These are phyloP conservation scores for Cephaloascus albidus DNA, from an alignment of 805 yeast genomes.

Conservation along the genomic window DNA sequence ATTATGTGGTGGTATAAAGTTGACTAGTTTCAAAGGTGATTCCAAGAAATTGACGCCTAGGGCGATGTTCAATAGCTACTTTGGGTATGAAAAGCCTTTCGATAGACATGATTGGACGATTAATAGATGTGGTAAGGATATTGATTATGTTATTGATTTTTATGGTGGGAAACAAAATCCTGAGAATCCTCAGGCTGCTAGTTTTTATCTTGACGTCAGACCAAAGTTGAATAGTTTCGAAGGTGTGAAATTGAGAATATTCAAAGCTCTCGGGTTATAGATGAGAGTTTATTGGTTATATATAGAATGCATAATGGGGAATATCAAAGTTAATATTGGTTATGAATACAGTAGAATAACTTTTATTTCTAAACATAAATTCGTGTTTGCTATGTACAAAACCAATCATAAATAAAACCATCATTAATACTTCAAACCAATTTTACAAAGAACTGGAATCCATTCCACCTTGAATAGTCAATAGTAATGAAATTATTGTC, in stretches of 20 bases:
- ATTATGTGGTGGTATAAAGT: constrained; percentile 74
- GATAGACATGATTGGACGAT: constrained; percentile 96
- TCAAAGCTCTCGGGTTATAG: constrained; percentile 46
- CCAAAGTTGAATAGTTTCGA: constrained; percentile 81
- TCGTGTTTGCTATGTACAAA: too few relatives aligned
- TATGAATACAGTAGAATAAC: constrained; percentile 6
- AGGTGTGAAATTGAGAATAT: constrained; percentile 65
- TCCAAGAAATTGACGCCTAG: constrained; percentile 79
- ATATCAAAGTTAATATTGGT: constrained; percentile 1
- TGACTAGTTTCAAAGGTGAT: constrained; percentile 86
- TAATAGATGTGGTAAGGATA: constrained; percentile 70
- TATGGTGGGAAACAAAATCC: constrained; percentile 53
- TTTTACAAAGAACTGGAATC: too few relatives aligned
- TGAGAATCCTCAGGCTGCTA: constrained; percentile 34
- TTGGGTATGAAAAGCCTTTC: constrained; percentile 76
- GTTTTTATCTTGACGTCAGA: constrained; percentile 80
- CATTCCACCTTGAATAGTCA: too few relatives aligned
- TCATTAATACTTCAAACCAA: too few relatives aligned
- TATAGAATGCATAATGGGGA: too few relatives aligned
- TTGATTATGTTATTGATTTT: constrained; percentile 91
- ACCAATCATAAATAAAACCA: neutral
- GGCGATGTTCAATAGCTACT: constrained; percentile 56
- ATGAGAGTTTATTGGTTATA: too few relatives aligned
- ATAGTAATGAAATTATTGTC: constrained; percentile 20
- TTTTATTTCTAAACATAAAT: constrained; percentile 20